A percentile compares a stretch with the other conserved stretches of the same genome.
These are phyloP conservation scores for Taphrina confusa DNA, from an alignment of 1,139 yeast species.

Conservation along the genomic window DNA sequence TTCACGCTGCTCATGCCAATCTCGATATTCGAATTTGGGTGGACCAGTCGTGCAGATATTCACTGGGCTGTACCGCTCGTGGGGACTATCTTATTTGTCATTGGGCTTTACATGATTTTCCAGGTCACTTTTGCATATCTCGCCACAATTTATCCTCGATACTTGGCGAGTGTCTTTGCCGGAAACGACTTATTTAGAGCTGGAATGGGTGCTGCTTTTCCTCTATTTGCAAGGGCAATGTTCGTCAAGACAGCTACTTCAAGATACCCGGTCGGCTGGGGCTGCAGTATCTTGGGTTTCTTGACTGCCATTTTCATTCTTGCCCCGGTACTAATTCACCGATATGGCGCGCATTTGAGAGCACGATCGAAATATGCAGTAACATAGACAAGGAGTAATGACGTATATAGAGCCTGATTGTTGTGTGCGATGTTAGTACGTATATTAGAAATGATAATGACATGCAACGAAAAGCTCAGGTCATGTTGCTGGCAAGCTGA, in stretches of 20 bases:
- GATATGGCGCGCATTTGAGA: neutral
- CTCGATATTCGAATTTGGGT: slow-evolving; percentile 76
- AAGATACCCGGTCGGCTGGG: slow-evolving; percentile 1
- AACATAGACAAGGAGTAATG: neutral
- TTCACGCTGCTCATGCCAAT: slow-evolving; percentile 41
- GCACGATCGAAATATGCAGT: neutral
- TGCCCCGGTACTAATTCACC: neutral
- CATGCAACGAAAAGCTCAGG: no score
- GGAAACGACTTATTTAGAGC: slow-evolving; percentile 7
- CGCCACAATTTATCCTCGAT: neutral
- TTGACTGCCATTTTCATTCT: neutral
- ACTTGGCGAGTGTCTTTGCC: slow-evolving; percentile 9
- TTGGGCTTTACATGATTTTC: slow-evolving; percentile 38
- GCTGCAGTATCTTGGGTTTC: neutral
- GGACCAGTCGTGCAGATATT: slow-evolving; percentile 63
- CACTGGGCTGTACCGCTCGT: slow-evolving; percentile 82
- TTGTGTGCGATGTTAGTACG: no score
- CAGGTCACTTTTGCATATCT: slow-evolving; percentile 2
- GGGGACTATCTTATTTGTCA: slow-evolving; percentile 77
- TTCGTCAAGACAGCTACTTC: neutral
- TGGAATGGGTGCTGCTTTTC: neutral
- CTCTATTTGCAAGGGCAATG: neutral
- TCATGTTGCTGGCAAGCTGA: no score
- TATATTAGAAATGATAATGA: no score
- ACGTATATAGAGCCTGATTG: no score